Evolutionary conservation across 805 yeast species (phyloP).

Genomic region (Danielia reshetovae): DNA sequence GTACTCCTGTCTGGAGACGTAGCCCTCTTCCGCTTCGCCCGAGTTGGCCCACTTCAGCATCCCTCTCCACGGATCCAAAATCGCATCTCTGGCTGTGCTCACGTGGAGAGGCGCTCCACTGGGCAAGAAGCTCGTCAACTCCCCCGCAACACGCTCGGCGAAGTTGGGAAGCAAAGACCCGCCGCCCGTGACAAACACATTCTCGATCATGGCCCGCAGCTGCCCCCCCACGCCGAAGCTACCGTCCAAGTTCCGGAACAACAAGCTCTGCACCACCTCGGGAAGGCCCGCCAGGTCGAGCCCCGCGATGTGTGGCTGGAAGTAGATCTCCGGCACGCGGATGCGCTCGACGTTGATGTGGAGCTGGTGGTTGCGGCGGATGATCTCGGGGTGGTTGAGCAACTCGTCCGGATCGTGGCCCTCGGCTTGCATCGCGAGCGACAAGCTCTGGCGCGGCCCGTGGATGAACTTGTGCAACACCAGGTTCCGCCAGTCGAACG

Average conservation of each 20-base stretch:
- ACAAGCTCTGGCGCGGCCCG: slow-evolving; percentile 85
- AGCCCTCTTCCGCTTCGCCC: slow-evolving; percentile 42
- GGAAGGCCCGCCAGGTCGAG: slow-evolving; percentile 92
- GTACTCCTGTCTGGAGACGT: slow-evolving; percentile 67
- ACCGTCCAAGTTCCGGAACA: slow-evolving; percentile 56
- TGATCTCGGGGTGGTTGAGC: slow-evolving; percentile 54
- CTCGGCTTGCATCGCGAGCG: slow-evolving; percentile 42
- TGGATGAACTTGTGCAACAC: slow-evolving; percentile 77
- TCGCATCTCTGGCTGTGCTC: slow-evolving; percentile 61
- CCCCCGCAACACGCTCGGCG: slow-evolving; percentile 61
- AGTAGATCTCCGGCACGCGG: slow-evolving; percentile 85
- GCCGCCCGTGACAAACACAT: slow-evolving; percentile 87
- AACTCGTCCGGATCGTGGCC: slow-evolving; percentile 40
- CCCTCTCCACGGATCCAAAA: slow-evolving; percentile 88
- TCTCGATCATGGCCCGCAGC: slow-evolving; percentile 48
- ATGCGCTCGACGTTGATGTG: slow-evolving; percentile 89
- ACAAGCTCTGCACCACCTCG: slow-evolving; percentile 67
- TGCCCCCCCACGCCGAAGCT: slow-evolving; percentile 54
- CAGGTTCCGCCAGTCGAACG: slow-evolving; percentile 79
- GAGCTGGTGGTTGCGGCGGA: slow-evolving; percentile 85
- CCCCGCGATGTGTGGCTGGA: slow-evolving; percentile 93
- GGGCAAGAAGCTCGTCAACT: slow-evolving; percentile 71
- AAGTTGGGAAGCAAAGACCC: slow-evolving; percentile 63
- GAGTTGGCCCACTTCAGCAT: slow-evolving; percentile 75
- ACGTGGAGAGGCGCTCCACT: slow-evolving; percentile 58